A percentile compares a stretch with the other conserved stretches of the same genome.
Evolutionary conservation across 169 alveolate genomes (phyloP).

Genomic region (Plasmodium blacklocki): DNA sequence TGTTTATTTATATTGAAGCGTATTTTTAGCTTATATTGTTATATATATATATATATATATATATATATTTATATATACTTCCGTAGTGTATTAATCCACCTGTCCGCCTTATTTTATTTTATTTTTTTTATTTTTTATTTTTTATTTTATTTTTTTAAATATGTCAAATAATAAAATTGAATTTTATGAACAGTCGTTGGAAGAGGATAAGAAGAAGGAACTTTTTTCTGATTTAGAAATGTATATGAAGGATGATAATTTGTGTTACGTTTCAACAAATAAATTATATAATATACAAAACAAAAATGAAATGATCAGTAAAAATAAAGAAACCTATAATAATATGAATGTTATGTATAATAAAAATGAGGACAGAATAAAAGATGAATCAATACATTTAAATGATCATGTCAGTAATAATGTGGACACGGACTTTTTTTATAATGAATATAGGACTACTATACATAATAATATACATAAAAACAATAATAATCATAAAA

Average conservation of each 20-base stretch:
- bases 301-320: constrained; percentile 11
- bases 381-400: no score
- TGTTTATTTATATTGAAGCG: not conserved
- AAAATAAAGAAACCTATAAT: not conserved
- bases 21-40: not conserved
- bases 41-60: not conserved
- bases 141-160: not conserved
- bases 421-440: no score
- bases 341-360: no score
- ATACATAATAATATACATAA: no score
- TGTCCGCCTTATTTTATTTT: not conserved
- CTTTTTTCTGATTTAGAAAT: constrained; percentile 2
- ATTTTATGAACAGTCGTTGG: not conserved
- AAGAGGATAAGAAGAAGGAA: constrained; percentile 7
- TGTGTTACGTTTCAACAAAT: constrained; percentile 17
- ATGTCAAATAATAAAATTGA: constrained; percentile 2
- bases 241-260: constrained; percentile 3
- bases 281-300: constrained; percentile 28
- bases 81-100: not conserved
- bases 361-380: no score
- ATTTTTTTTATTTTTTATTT: constrained; percentile 6
- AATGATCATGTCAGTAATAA: no score
- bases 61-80: constrained; percentile 1
- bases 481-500: no score
- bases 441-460: no score